phyloP scores from a whole-genome alignment of 345 rosid species.

The Eucalyptus guilfoylei region DNA sequence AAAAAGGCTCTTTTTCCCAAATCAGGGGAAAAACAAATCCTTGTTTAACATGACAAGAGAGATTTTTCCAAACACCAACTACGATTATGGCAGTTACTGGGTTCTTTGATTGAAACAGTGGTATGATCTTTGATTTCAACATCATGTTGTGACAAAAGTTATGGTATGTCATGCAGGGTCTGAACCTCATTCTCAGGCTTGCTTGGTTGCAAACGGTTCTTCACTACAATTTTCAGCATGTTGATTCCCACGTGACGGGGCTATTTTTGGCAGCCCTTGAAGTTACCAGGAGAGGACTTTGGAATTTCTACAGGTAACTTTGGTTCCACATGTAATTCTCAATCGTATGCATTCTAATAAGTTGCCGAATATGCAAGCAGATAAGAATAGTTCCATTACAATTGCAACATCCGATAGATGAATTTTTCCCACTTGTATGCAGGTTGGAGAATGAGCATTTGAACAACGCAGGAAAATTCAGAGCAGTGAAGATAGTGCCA shows the following conservation, averaged over 20 bases:
- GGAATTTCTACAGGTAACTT: conserved; percentile 89
- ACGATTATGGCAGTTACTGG: neutral
- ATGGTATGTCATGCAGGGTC: conserved; percentile 38
- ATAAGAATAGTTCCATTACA: neutral
- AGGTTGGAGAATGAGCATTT: conserved; percentile 99
- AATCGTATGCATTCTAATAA: neutral
- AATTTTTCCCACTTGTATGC: conserved; percentile 9
- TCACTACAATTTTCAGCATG: conserved; percentile 76
- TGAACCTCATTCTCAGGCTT: conserved; percentile 84
- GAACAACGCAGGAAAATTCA: conserved; percentile 91
- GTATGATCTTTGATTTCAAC: neutral
- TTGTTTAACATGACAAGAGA: neutral
- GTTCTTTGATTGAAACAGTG: neutral
- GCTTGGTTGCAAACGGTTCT: conserved; percentile 96
- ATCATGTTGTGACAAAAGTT: neutral
- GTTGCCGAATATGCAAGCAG: neutral
- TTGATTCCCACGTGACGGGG: conserved; percentile 79
- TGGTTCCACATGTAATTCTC: neutral
- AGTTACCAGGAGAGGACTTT: conserved; percentile 89
- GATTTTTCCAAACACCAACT: neutral
- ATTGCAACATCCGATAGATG: neutral
- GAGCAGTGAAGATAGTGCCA: conserved; percentile 91
- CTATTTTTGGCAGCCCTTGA: conserved; percentile 90
- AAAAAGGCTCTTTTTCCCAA: neutral
- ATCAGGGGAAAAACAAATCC: neutral